Percentiles rank a stretch among this genome's conserved stretches.
Evolutionary conservation across 148 eudicot species (phyloP).

Genomic region (Nyssa sinensis): DNA sequence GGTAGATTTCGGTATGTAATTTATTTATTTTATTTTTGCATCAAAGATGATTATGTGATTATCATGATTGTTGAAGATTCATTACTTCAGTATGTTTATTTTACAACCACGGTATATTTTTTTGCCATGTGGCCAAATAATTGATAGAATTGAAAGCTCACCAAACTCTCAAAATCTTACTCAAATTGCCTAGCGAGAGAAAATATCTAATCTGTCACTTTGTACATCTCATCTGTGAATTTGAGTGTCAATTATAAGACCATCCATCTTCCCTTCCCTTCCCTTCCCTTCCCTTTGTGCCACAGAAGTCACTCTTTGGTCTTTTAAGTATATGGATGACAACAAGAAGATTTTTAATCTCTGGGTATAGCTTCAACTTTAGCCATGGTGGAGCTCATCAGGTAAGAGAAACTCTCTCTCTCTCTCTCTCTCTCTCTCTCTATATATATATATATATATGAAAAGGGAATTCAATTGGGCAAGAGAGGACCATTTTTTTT

Average conservation of each 20-base stretch:
- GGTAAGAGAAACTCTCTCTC: neutral
- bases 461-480: neutral
- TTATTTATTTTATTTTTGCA: no score
- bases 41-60: no score
- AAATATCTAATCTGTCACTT: conserved; percentile 19
- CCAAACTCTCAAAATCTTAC: conserved; percentile 18
- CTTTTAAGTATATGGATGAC: neutral
- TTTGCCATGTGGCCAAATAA: conserved; percentile 4
- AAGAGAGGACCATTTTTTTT: conserved; percentile 14
- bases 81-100: no score
- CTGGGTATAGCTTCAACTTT: neutral
- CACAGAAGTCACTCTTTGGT: neutral
- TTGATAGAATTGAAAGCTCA: conserved; percentile 19
- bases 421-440: neutral
- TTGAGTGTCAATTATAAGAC: neutral
- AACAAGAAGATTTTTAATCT: neutral
- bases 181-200: neutral
- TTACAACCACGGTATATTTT: no score
- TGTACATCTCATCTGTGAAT: neutral
- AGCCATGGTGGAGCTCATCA: conserved; percentile 4
- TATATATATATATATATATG: neutral
- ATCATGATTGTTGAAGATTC: no score
- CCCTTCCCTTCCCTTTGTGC: neutral
- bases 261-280: neutral
- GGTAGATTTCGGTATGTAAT: no score